Base-by-base conservation (phyloP, 2,329 filamentous ascomycete species). In the Tolypocladium nubicola region DNA sequence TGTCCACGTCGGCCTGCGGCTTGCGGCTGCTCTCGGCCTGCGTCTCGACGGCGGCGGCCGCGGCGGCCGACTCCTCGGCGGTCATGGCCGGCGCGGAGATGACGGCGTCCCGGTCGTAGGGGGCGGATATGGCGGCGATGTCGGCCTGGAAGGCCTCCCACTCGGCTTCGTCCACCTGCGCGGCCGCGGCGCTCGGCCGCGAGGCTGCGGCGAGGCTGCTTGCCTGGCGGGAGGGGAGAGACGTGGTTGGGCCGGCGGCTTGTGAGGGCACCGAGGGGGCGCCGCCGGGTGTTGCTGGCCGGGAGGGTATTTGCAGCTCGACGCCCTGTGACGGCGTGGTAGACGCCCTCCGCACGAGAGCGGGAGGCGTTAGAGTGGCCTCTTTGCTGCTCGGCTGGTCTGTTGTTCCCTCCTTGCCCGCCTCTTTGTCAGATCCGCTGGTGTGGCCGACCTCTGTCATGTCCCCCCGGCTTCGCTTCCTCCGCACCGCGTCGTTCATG, bases 71-170 rank as follows among this genome's bases (percentile, higher is more conserved):
- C 64, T 90, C 81, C 5, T 82, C 82, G 0, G 83, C 79, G 2
- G 83, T 82, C 67, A 90, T 75, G 3, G 86, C 86, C 0, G 86
- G 84, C 0, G 87, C 87, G 1, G 81, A 85, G 61, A 90, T 89
- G 3, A 84, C 82, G 8, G 82, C 84, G 58, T 80, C 77, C 47
- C 71, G 67, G 26, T 68, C 65, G 60, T 71, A 71, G 2, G 73
- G 65, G 2, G 66, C 66, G 35, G 69, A 63, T 30, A 75, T 67
- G 37, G 75, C 73, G 21, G 84, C 87, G 57, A 96, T 85, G 56
- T 96, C 89, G 3, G 88, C 88, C 68, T 96, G 87, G 67, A 96
- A 95, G 10, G 89, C 89, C 2, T 89, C 87, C 88, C 89, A 94
- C 71, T 94, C 89, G 56, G 86, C 83, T 66, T 96, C 89, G 67